Conservation (phyloP, 2,329 filamentous ascomycete genomes). For the Fusarium sp. region DNA sequence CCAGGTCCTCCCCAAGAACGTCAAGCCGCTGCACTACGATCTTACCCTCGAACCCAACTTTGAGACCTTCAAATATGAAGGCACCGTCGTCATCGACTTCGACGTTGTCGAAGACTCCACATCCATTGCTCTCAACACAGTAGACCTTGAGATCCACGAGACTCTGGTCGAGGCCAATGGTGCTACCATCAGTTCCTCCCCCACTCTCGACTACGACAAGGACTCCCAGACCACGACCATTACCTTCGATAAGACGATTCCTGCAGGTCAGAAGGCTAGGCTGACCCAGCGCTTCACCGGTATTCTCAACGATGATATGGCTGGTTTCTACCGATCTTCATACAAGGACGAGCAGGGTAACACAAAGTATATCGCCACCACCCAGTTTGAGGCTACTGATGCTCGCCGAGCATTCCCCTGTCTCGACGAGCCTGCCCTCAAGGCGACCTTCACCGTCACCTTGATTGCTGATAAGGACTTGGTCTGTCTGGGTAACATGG, state of each 20-base stretch:
- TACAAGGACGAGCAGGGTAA: constrained; percentile 86
- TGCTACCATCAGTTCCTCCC: constrained; percentile 53
- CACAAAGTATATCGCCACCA: constrained; percentile 85
- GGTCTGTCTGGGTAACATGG: constrained; percentile 97
- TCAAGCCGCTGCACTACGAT: constrained; percentile 92
- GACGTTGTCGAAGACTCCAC: constrained; percentile 86
- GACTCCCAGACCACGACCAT: constrained; percentile 85
- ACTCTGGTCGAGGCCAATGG: constrained; percentile 60
- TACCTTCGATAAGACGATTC: constrained; percentile 77
- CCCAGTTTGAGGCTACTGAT: constrained; percentile 97
- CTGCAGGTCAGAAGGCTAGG: constrained; percentile 80
- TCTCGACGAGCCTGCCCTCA: constrained; percentile 94
- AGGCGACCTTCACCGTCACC: constrained; percentile 92
- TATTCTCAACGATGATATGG: constrained; percentile 91
- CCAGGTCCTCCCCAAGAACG: constrained; percentile 90
- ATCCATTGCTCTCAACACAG: constrained; percentile 86
- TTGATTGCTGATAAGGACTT: constrained; percentile 89
- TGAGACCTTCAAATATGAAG: constrained; percentile 86
- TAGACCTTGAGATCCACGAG: constrained; percentile 86
- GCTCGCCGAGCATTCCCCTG: constrained; percentile 93
- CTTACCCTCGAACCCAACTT: constrained; percentile 92
- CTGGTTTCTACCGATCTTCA: constrained; percentile 95
- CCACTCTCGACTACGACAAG: constrained; percentile 76
- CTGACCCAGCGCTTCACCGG: constrained; percentile 73
- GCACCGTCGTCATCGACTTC: constrained; percentile 85